These are phyloP conservation scores for Dacryopinax primogenitus DNA, from an alignment of 768 basidiomycete genomes.

Conservation along the genomic window DNA sequence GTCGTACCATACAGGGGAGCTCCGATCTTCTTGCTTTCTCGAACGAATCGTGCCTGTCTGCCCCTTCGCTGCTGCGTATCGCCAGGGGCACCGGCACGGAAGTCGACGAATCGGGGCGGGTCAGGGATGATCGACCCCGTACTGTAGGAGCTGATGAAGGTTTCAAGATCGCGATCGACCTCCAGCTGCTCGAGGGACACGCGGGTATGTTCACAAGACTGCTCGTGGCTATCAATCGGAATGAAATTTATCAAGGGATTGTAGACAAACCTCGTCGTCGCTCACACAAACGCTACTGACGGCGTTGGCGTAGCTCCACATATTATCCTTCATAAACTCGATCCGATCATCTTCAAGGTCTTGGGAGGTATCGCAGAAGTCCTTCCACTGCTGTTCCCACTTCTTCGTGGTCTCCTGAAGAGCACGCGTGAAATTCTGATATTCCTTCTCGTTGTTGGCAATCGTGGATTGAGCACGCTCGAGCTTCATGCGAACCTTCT, in stretches of 20 bases:
- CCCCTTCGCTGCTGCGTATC: slow-evolving; percentile 42
- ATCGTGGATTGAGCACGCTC: slow-evolving; percentile 84
- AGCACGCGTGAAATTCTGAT: slow-evolving; percentile 69
- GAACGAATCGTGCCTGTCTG: not conserved
- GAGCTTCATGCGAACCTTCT: slow-evolving; percentile 75
- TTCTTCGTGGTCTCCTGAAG: slow-evolving; percentile 64
- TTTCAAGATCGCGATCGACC: slow-evolving; percentile 73
- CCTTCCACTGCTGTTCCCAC: slow-evolving; percentile 92
- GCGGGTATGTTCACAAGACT: slow-evolving; percentile 88
- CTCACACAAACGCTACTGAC: slow-evolving; percentile 91
- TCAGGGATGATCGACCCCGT: slow-evolving; percentile 84
- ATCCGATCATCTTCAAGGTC: slow-evolving; percentile 92
- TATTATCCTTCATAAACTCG: slow-evolving; percentile 85
- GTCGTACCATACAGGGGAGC: slow-evolving; percentile 18
- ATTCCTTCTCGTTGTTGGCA: slow-evolving; percentile 81
- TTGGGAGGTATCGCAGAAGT: slow-evolving; percentile 87
- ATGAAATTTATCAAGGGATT: not conserved
- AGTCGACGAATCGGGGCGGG: slow-evolving; percentile 75
- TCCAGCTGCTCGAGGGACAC: slow-evolving; percentile 81
- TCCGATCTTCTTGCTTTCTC: not conserved
- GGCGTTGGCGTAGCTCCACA: slow-evolving; percentile 93
- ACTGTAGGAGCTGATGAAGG: slow-evolving; percentile 77
- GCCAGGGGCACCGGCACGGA: slow-evolving; percentile 39
- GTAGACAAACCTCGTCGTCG: slow-evolving; percentile 72
- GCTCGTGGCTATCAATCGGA: not conserved